Evolutionary conservation across 306 rosid genomes (phyloP), one percentile per base, ranked within the genome.

Genomic region (Cotoneaster glaucophyllus): DNA sequence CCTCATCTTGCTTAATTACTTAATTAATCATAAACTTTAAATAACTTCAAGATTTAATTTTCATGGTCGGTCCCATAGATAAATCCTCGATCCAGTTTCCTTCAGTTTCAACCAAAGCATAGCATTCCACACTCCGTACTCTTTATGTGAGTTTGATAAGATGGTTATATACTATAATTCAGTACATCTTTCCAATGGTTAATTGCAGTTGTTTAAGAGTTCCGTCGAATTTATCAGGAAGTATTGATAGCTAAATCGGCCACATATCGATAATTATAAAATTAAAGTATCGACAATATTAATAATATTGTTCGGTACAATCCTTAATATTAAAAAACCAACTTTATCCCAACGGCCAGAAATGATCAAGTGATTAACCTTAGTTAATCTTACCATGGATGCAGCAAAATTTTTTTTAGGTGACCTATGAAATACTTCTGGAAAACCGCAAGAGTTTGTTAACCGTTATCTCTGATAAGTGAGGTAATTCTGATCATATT

Each of bases 61-160:
- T 64, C 6, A 70, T 4, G 82, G 69, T 84, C 88, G 85, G 22
- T 64, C 84, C 79, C 14, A 26, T 39, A 6, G 22, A 21, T 50
- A 25, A 71, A 31, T 65, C 71, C 57, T 62, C 58, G 10, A 75
- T 82, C 76, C 69, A 75, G 32, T 79, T 50, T 80, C 72, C 86
- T 77, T 84, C 78, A 64, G 74, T 73, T 81, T 59, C 76, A 84
- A 82, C 69, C 82, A 85, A 77, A 79, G 70, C 83, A 81, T 72
- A 32, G 78, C 59, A 28, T 64, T 64, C 68, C 17, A 53, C 69
- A 14, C 69, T 76, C 28, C 28, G 64, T 64, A 28, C 50, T 29
- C 10, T 29, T 14, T 37, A 43, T 31, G 68, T 32, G 75, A 79
- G 57, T 82, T 13, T 25, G 15, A 25, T 59, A 14, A 24, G 34